Conservation (phyloP, 192 early-diverging fungal genomes). For the Backusella tuberculispora region DNA sequence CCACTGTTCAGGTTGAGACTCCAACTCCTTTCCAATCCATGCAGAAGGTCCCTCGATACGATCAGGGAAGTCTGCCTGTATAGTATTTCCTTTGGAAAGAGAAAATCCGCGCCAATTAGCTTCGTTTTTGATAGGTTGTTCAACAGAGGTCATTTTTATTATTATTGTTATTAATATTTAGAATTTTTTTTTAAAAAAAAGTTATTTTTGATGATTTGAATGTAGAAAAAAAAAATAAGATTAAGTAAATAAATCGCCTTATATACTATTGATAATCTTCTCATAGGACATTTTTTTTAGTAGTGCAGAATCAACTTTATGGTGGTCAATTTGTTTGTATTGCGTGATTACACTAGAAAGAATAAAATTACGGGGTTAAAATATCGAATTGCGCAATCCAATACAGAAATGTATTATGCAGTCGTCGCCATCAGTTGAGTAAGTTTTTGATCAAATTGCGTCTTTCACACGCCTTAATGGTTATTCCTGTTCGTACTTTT, state of each 20-base stretch:
- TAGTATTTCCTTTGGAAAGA: neutral
- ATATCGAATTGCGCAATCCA: conserved; percentile 2
- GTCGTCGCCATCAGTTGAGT: neutral
- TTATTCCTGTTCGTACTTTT: neutral
- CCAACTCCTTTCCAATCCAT: conserved; percentile 40
- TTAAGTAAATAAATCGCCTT: neutral
- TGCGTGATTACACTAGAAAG: conserved; percentile 4
- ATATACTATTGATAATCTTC: neutral
- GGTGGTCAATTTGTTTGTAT: neutral
- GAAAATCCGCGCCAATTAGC: conserved; percentile 17
- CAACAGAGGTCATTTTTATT: neutral
- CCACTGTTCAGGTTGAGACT: conserved; percentile 37
- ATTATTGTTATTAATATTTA: neutral
- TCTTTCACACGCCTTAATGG: conserved; percentile 8
- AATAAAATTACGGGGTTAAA: neutral
- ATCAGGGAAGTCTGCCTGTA: conserved; percentile 20
- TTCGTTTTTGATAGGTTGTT: neutral
- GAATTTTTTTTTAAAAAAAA: too few species aligned
- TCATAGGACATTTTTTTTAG: neutral
- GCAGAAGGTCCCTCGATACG: conserved; percentile 33
- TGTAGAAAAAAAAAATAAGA: neutral
- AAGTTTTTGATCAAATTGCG: conserved; percentile 13
- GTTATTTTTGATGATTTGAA: neutral
- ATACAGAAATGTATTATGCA: neutral
- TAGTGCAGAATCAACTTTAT: neutral